These are phyloP conservation scores for Calonectria pseudoturangicola DNA, from an alignment of 2,329 filamentous ascomycete species.

Conservation along the genomic window DNA sequence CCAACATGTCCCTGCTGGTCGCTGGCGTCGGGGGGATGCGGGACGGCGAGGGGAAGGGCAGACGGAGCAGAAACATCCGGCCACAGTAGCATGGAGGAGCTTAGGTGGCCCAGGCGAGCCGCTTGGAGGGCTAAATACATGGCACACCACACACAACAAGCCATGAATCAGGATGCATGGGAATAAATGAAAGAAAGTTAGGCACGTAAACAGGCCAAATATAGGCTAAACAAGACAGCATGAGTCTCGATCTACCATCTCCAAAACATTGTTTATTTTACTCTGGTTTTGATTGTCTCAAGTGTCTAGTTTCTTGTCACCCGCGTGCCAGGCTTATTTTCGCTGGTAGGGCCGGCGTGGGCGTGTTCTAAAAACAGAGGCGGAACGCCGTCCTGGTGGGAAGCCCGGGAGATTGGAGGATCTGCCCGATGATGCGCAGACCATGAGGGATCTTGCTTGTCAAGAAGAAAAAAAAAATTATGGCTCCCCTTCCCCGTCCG, in stretches of 20 bases:
- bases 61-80: conserved; percentile 11
- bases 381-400: conserved; percentile 40
- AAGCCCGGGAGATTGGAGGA: conserved; percentile 50
- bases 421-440: conserved; percentile 48
- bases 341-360: conserved; percentile 1
- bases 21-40: background rate
- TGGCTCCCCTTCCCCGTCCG: conserved; percentile 5
- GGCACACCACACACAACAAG: too few relatives aligned
- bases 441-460: conserved; percentile 42
- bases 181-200: too few relatives aligned
- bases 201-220: too few relatives aligned
- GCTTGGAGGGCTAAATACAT: too few relatives aligned
- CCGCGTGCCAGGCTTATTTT: conserved; percentile 24
- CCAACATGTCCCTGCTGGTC: conserved; percentile 38
- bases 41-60: conserved; percentile 22
- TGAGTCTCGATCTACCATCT: too few relatives aligned
- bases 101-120: background rate
- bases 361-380: conserved; percentile 51
- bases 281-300: too few relatives aligned
- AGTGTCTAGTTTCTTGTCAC: too few relatives aligned
- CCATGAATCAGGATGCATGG: too few relatives aligned
- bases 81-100: conserved; percentile 21
- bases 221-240: too few relatives aligned
- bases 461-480: conserved; percentile 12
- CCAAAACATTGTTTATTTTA: too few relatives aligned